These are phyloP conservation scores for Lichina pygmaea DNA, from an alignment of 495 filamentous ascomycete genomes.

Conservation along the genomic window DNA sequence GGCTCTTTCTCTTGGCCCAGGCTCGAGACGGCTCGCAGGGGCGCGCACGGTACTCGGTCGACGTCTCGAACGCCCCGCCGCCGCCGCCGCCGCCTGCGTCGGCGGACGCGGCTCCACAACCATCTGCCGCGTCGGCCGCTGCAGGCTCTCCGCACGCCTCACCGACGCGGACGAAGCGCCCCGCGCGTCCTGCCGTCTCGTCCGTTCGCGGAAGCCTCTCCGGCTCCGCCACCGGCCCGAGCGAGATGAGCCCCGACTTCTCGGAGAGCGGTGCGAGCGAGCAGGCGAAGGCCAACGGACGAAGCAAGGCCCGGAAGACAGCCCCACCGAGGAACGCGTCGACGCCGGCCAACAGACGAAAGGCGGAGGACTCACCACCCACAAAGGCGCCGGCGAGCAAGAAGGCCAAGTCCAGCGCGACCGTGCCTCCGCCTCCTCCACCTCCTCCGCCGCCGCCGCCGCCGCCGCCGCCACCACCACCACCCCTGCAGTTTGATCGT, in stretches of 20 bases:
- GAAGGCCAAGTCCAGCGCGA: conserved; percentile 34
- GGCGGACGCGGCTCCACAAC: background rate
- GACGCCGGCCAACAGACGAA: conserved; percentile 10
- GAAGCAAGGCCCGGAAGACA: conserved; percentile 16
- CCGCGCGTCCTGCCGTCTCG: conserved; percentile 1
- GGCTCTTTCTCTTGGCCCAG: conserved; percentile 73
- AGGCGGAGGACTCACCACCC: conserved; percentile 41
- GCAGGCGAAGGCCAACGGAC: conserved; percentile 33
- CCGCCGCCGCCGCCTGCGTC: background rate
- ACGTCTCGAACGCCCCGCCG: background rate
- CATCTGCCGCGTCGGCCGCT: background rate
- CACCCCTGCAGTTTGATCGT: background rate
- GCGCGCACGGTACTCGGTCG: conserved; percentile 15
- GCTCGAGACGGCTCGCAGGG: conserved; percentile 27
- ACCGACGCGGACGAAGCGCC: conserved; percentile 13
- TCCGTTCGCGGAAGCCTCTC: conserved; percentile 2
- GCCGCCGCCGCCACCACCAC: too few relatives aligned
- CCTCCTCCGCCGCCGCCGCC: too few relatives aligned
- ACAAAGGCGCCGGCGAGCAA: conserved; percentile 38
- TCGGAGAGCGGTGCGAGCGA: conserved; percentile 48
- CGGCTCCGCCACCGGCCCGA: conserved; percentile 22
- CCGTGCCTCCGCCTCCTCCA: background rate
- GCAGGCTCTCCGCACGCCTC: conserved; percentile 7
- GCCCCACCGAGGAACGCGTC: background rate
- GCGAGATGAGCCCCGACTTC: conserved; percentile 39